Conservation (phyloP, 2,329 filamentous ascomycete genomes). For the Clonostachys byssicola region DNA sequence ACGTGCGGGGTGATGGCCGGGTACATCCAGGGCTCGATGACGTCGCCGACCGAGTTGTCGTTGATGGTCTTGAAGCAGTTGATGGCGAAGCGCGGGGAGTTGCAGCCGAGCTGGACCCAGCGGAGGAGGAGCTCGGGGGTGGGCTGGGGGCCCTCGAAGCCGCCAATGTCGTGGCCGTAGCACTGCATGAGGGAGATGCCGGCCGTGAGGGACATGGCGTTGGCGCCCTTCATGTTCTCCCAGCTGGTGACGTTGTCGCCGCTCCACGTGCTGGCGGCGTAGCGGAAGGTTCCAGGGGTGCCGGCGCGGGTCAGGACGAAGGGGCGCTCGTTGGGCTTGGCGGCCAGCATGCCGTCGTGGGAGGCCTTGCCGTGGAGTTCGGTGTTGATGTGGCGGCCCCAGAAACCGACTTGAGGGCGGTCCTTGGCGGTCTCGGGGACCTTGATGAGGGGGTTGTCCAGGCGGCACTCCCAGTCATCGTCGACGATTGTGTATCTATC, state of each 20-base stretch:
- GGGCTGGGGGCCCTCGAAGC: slow-evolving; percentile 71
- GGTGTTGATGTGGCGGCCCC: slow-evolving; percentile 66
- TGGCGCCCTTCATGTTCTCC: slow-evolving; percentile 69
- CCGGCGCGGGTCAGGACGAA: slow-evolving; percentile 69
- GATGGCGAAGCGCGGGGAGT: slow-evolving; percentile 69
- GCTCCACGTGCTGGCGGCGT: slow-evolving; percentile 69
- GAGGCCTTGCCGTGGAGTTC: slow-evolving; percentile 70
- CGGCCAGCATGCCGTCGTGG: slow-evolving; percentile 59
- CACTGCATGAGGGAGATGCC: slow-evolving; percentile 66
- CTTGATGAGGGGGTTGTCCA: slow-evolving; percentile 33
- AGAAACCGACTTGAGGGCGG: slow-evolving; percentile 55
- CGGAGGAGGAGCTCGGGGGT: slow-evolving; percentile 66
- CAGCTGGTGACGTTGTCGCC: slow-evolving; percentile 73
- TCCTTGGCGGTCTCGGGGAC: slow-evolving; percentile 25
- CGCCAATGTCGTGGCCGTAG: slow-evolving; percentile 69
- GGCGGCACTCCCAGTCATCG: slow-evolving; percentile 60
- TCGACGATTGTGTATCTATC: slow-evolving; percentile 54
- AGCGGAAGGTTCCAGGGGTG: slow-evolving; percentile 65
- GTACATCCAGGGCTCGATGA: slow-evolving; percentile 79
- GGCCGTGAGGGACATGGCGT: slow-evolving; percentile 63
- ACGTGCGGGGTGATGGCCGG: slow-evolving; percentile 60
- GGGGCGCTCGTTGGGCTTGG: slow-evolving; percentile 54
- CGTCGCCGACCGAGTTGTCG: slow-evolving; percentile 64
- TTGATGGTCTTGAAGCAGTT: slow-evolving; percentile 73
- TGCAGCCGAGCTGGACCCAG: slow-evolving; percentile 69